Conservation (phyloP, 2,329 filamentous ascomycete genomes). For the Fusarium sp. region DNA sequence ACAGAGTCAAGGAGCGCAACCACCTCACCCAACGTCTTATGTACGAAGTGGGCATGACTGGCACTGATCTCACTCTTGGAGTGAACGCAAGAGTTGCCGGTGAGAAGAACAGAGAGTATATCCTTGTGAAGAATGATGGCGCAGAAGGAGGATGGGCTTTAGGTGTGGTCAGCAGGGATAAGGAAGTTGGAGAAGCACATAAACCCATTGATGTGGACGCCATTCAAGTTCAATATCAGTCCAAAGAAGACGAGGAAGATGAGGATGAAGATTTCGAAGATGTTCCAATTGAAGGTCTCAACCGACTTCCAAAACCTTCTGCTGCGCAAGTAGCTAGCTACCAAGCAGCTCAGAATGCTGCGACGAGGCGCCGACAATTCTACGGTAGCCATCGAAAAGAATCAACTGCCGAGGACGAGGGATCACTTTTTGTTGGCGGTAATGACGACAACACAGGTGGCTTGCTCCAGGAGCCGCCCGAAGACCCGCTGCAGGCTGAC, state of each 20-base stretch:
- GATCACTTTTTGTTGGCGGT: constrained; percentile 60
- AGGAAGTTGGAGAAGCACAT: constrained; percentile 79
- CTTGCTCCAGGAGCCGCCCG: constrained; percentile 46
- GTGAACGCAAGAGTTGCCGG: constrained; percentile 77
- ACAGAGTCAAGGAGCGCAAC: constrained; percentile 91
- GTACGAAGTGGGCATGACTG: constrained; percentile 91
- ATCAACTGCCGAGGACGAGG: constrained; percentile 52
- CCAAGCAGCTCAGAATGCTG: constrained; percentile 44
- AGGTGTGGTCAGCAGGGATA: constrained; percentile 89
- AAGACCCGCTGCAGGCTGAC: constrained; percentile 54
- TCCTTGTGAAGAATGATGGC: constrained; percentile 93
- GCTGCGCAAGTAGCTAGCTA: constrained; percentile 37
- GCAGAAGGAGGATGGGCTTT: constrained; percentile 96
- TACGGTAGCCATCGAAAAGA: constrained; percentile 38
- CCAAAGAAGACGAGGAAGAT: constrained; percentile 71
- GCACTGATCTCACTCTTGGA: constrained; percentile 75
- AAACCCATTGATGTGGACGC: constrained; percentile 94
- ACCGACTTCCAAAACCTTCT: constrained; percentile 75
- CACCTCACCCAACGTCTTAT: constrained; percentile 94
- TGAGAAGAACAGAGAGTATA: constrained; percentile 92
- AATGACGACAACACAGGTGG: constrained; percentile 41
- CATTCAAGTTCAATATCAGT: constrained; percentile 66
- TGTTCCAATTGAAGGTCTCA: constrained; percentile 89
- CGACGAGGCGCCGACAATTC: constrained; percentile 45
- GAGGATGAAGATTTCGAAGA: constrained; percentile 90